Evolutionary conservation across 1,284 basidiomycete genomes (phyloP).

Genomic region (Tilletia walkeri): DNA sequence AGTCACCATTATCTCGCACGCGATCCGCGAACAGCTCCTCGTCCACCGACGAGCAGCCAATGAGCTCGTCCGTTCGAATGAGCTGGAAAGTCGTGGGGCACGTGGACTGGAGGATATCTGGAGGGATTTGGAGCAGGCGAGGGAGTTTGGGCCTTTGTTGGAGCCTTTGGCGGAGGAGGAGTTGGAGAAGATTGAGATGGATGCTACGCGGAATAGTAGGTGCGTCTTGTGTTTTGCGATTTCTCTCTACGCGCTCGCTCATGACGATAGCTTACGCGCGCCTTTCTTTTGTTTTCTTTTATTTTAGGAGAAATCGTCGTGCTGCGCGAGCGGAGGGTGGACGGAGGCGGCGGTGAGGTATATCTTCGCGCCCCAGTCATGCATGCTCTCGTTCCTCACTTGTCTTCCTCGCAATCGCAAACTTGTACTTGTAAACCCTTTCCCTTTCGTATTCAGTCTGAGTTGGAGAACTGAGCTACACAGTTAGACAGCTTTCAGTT

Average conservation of each 20-base stretch:
- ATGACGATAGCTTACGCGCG: background rate
- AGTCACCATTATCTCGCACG: constrained; percentile 81
- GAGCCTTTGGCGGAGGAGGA: constrained; percentile 84
- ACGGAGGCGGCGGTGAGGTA: background rate
- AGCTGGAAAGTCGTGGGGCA: constrained; percentile 62
- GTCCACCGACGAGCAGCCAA: constrained; percentile 89
- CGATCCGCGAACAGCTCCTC: constrained; percentile 88
- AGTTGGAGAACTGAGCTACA: too few relatives aligned
- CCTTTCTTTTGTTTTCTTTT: background rate
- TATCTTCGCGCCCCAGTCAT: background rate
- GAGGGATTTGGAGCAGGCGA: constrained; percentile 89
- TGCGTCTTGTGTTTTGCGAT: constrained; percentile 6
- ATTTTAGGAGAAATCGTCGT: constrained; percentile 6
- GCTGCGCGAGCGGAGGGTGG: constrained; percentile 13
- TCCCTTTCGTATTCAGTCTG: too few relatives aligned
- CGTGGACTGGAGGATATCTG: constrained; percentile 82
- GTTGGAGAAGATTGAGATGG: constrained; percentile 65
- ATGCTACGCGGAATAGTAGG: constrained; percentile 39
- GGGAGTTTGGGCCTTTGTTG: constrained; percentile 86
- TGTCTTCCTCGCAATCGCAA: background rate
- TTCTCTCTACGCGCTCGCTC: background rate
- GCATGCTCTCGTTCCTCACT: background rate
- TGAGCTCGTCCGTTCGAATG: constrained; percentile 69
- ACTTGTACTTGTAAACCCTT: too few relatives aligned
- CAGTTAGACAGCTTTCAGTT: too few relatives aligned